Percentiles rank a stretch among this genome's conserved stretches.
phyloP scores from a whole-genome alignment of 352 stramenopile species.

The Pythium grandisporangium region DNA sequence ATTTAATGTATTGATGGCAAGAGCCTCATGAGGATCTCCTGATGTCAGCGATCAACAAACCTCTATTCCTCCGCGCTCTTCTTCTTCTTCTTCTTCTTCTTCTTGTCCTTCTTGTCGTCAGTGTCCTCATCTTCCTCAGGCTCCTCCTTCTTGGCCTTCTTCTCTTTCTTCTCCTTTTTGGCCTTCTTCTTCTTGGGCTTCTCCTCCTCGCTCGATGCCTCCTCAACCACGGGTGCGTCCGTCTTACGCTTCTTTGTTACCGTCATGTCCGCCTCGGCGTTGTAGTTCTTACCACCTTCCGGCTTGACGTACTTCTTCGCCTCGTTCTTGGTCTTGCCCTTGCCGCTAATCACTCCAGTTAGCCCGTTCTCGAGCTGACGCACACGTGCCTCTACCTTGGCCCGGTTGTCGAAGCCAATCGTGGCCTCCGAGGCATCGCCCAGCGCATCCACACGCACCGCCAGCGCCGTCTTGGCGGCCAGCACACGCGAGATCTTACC shows the following conservation, averaged over 20 bases:
- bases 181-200: slow-evolving; percentile 28
- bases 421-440: slow-evolving; percentile 93
- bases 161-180: slow-evolving; percentile 68
- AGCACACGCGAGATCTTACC: slow-evolving; percentile 99
- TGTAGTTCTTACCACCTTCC: slow-evolving; percentile 85
- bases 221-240: slow-evolving; percentile 43
- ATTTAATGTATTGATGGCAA: slow-evolving; percentile 16
- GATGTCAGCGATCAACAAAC: slow-evolving; percentile 10
- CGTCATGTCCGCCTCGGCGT: slow-evolving; percentile 93
- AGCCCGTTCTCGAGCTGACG: slow-evolving; percentile 95
- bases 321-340: slow-evolving; percentile 13
- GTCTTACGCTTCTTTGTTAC: slow-evolving; percentile 86
- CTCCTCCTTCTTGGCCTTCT: slow-evolving; percentile 84
- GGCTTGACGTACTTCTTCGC: slow-evolving; percentile 88
- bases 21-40: slow-evolving; percentile 3
- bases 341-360: slow-evolving; percentile 25
- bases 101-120: slow-evolving; percentile 27
- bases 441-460: slow-evolving; percentile 99
- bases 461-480: slow-evolving; percentile 96
- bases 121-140: slow-evolving; percentile 40
- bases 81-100: slow-evolving; percentile 39
- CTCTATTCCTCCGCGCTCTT: slow-evolving; percentile 38
- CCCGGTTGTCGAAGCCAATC: slow-evolving; percentile 95
- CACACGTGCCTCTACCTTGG: slow-evolving; percentile 98
- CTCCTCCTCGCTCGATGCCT: slow-evolving; percentile 47